phyloP scores from a whole-genome alignment of 495 filamentous ascomycete species.

The Neurospora sublineolata region DNA sequence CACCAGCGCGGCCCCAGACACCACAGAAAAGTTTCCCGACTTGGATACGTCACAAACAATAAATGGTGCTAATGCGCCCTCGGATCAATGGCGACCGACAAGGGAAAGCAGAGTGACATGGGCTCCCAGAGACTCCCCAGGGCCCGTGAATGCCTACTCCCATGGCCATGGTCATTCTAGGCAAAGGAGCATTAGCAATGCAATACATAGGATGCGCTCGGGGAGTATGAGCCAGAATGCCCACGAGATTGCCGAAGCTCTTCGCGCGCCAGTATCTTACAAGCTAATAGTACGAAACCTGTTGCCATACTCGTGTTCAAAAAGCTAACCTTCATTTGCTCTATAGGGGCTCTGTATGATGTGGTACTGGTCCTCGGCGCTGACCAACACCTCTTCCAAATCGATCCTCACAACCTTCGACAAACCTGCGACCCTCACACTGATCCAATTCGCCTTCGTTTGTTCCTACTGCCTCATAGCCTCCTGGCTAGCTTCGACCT shows the following conservation, averaged over 20 bases:
- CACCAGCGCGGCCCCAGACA: conserved; percentile 16
- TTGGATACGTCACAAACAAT: conserved; percentile 29
- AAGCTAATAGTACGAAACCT: conserved; percentile 36
- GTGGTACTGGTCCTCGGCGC: conserved; percentile 89
- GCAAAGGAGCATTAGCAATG: conserved; percentile 78
- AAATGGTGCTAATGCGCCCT: conserved; percentile 16
- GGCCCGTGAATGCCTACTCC: conserved; percentile 11
- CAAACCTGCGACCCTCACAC: conserved; percentile 83
- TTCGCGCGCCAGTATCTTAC: conserved; percentile 82
- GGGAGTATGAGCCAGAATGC: conserved; percentile 84
- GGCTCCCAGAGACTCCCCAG: conserved; percentile 26
- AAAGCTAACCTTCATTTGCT: not conserved
- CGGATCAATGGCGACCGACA: conserved; percentile 41
- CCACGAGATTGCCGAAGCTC: conserved; percentile 81
- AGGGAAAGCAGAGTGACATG: conserved; percentile 39
- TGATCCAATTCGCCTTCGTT: conserved; percentile 92
- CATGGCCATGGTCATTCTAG: conserved; percentile 41
- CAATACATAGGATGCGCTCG: conserved; percentile 66
- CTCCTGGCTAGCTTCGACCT: conserved; percentile 56
- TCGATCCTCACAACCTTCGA: conserved; percentile 89
- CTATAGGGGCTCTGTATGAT: conserved; percentile 63
- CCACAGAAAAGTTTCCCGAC: conserved; percentile 44
- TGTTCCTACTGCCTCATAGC: conserved; percentile 75
- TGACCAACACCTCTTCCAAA: conserved; percentile 96
- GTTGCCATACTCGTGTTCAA: not conserved